Percentiles rank a stretch among this genome's conserved stretches.
Evolutionary conservation across 495 filamentous ascomycete species (phyloP).

Genomic region (Talaromyces thailandensis): DNA sequence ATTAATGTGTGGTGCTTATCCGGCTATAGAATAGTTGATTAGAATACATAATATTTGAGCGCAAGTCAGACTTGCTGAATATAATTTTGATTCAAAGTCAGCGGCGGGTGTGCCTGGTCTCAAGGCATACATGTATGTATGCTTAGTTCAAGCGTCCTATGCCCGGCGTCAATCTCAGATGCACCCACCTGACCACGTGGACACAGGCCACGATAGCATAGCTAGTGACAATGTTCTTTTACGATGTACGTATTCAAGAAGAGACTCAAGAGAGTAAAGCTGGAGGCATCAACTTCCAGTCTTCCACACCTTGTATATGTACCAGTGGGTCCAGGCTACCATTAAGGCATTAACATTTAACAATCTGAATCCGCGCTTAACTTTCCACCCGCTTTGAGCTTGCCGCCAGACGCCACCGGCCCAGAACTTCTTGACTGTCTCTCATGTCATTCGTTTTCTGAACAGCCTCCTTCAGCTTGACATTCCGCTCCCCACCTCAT

Average conservation of each 20-base stretch:
- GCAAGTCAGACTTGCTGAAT: not conserved
- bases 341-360: too few species aligned
- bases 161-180: not conserved
- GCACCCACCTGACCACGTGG: not conserved
- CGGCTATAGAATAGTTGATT: not conserved
- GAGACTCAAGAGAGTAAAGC: not conserved
- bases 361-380: not conserved
- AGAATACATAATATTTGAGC: not conserved
- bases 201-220: not conserved
- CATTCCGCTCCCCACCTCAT: not conserved
- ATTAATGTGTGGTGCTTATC: conserved; percentile 1
- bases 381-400: not conserved
- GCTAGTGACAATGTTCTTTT: not conserved
- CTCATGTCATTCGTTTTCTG: not conserved
- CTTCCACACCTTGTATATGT: too few species aligned
- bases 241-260: not conserved
- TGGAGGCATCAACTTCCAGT: not conserved
- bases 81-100: conserved; percentile 1
- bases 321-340: not conserved
- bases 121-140: not conserved
- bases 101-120: not conserved
- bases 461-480: not conserved
- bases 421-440: not conserved
- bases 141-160: not conserved
- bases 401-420: not conserved